Percentiles rank a stretch among this genome's conserved stretches.
These are phyloP conservation scores for Macadamia tetraphylla DNA, from an alignment of 164 flowering plant genomes.

Conservation along the genomic window DNA sequence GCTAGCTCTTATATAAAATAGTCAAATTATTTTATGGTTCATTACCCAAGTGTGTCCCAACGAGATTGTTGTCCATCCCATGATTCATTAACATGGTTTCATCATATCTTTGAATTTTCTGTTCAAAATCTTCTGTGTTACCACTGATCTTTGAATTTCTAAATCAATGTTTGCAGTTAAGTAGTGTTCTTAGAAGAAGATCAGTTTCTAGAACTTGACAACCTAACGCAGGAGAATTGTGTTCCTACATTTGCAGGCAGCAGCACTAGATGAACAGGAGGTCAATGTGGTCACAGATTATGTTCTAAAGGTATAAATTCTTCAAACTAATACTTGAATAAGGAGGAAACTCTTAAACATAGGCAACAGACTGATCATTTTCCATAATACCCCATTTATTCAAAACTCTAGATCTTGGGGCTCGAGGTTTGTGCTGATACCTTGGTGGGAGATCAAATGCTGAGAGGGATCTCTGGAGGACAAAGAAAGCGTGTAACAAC, in stretches of 20 bases:
- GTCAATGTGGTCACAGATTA: conserved; percentile 31
- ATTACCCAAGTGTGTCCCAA: too few relatives aligned
- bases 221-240: neutral
- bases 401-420: conserved; percentile 13
- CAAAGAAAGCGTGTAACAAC: conserved; percentile 6
- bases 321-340: neutral
- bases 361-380: neutral
- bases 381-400: neutral
- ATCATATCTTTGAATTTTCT: too few relatives aligned
- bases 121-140: too few relatives aligned
- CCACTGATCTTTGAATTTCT: too few relatives aligned
- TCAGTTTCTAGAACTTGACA: neutral
- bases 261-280: conserved; percentile 40
- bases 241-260: conserved; percentile 21
- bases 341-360: too few relatives aligned
- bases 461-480: conserved; percentile 12
- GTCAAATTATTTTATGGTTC: too few relatives aligned
- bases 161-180: too few relatives aligned
- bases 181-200: neutral
- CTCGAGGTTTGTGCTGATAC: conserved; percentile 9
- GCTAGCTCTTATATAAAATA: too few relatives aligned
- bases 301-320: conserved; percentile 22
- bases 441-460: conserved; percentile 17
- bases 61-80: too few relatives aligned
- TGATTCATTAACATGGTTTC: too few relatives aligned